Evolutionary conservation across 2,329 filamentous ascomycete species (phyloP).

Genomic region (Pseudogymnoascus sp.): DNA sequence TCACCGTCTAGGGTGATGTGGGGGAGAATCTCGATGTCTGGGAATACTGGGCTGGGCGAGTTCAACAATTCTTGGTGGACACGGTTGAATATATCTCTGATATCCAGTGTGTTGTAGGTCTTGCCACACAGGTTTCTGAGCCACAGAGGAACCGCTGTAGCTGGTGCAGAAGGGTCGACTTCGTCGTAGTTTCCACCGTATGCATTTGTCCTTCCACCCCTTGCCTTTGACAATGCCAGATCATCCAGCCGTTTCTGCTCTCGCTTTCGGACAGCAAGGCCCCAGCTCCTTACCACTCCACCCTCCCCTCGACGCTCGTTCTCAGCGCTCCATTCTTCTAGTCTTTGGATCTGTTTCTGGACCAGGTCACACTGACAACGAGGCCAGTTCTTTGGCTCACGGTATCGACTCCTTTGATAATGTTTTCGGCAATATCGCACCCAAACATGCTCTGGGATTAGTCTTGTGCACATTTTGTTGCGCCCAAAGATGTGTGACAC

Average conservation of each 20-base stretch:
- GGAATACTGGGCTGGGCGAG: constrained; percentile 30
- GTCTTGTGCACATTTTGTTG: constrained; percentile 69
- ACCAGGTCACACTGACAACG: constrained; percentile 55
- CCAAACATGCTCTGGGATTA: constrained; percentile 63
- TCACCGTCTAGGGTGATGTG: constrained; percentile 26
- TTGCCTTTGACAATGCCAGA: constrained; percentile 18
- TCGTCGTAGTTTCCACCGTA: constrained; percentile 22
- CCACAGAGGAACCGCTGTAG: constrained; percentile 28
- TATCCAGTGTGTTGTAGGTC: constrained; percentile 28
- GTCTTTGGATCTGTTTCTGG: constrained; percentile 50
- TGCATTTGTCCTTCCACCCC: constrained; percentile 11
- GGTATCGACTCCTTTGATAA: constrained; percentile 68
- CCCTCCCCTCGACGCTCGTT: constrained; percentile 33
- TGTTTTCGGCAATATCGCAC: constrained; percentile 73
- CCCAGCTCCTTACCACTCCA: constrained; percentile 50
- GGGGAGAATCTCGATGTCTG: constrained; percentile 34
- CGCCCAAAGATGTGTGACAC: constrained; percentile 77
- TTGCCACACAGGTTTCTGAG: constrained; percentile 25
- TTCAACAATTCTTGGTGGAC: constrained; percentile 29
- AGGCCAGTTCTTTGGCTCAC: constrained; percentile 54
- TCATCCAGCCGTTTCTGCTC: constrained; percentile 50
- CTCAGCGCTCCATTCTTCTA: constrained; percentile 53
- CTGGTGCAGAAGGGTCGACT: constrained; percentile 15
- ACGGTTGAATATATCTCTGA: constrained; percentile 30
- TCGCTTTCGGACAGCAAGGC: constrained; percentile 54